Conservation (phyloP, 306 rosid species). For the Psophocarpus tetragonolobus region DNA sequence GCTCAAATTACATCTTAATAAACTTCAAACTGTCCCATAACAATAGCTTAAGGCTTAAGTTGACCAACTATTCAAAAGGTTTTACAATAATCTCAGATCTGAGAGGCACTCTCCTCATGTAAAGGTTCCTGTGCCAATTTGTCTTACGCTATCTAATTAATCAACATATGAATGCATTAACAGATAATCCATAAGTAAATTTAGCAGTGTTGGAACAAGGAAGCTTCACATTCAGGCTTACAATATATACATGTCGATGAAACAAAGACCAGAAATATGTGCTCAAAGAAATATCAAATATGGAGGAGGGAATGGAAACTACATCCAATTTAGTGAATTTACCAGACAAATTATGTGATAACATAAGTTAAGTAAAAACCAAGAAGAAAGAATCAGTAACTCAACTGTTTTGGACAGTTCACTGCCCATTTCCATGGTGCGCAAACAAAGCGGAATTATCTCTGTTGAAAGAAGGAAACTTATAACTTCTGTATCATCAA, state of each 20-base stretch:
- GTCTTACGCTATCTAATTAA: conserved; percentile 7
- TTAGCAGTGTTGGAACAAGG: background rate
- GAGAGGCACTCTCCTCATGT: background rate
- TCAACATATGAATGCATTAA: conserved; percentile 11
- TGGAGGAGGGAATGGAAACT: background rate
- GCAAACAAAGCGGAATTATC: conserved; percentile 89
- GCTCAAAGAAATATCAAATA: background rate
- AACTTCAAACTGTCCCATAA: conserved; percentile 4
- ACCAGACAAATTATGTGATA: background rate
- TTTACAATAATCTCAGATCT: background rate
- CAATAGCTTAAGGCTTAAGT: conserved; percentile 7
- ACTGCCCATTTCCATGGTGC: conserved; percentile 99
- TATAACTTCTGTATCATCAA: conserved; percentile 92
- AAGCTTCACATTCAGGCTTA: background rate
- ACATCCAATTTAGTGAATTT: conserved; percentile 15
- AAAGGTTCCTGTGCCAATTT: conserved; percentile 2
- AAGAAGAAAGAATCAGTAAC: conserved; percentile 46
- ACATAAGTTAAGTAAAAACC: background rate
- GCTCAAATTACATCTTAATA: background rate
- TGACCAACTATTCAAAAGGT: background rate
- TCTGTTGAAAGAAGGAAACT: conserved; percentile 94
- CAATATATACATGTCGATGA: background rate
- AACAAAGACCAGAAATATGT: background rate
- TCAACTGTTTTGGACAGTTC: conserved; percentile 95
- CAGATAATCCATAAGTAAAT: background rate